Conservation (phyloP, 164 flowering plant genomes). For the Tetrastigma voinierianum region DNA sequence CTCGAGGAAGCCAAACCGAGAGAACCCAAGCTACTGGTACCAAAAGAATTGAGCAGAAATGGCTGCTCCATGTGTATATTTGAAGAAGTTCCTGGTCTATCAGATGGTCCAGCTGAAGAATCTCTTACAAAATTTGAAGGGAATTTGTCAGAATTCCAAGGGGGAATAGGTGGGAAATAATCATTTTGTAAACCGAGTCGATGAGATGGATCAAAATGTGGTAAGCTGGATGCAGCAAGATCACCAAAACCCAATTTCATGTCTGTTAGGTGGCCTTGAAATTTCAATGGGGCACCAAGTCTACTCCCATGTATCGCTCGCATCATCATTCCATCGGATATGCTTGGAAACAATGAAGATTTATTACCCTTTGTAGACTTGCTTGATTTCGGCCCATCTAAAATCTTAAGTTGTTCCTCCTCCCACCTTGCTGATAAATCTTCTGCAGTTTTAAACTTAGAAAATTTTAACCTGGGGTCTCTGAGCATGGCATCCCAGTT, state of each 20-base stretch:
- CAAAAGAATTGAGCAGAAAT: conserved; percentile 46
- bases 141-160: conserved; percentile 50
- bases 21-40: conserved; percentile 39
- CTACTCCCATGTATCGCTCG: conserved; percentile 73
- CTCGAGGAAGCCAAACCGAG: conserved; percentile 36
- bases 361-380: conserved; percentile 36
- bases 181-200: conserved; percentile 35
- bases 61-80: conserved; percentile 42
- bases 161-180: conserved; percentile 35
- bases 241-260: conserved; percentile 76
- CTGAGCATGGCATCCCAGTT: conserved; percentile 87
- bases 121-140: conserved; percentile 40
- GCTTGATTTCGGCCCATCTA: conserved; percentile 46
- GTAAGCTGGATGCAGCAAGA: conserved; percentile 29
- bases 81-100: conserved; percentile 43
- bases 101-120: conserved; percentile 38
- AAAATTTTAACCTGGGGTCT: conserved; percentile 81
- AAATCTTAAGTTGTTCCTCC: conserved; percentile 66
- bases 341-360: conserved; percentile 44
- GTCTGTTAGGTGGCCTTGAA: conserved; percentile 72
- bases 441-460: conserved; percentile 57
- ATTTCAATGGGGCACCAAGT: conserved; percentile 44
- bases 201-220: conserved; percentile 38
- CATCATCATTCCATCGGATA: conserved; percentile 88
- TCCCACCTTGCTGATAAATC: conserved; percentile 79